Conservation (phyloP, 2,329 filamentous ascomycete species). For the Fusarium annulatum region DNA sequence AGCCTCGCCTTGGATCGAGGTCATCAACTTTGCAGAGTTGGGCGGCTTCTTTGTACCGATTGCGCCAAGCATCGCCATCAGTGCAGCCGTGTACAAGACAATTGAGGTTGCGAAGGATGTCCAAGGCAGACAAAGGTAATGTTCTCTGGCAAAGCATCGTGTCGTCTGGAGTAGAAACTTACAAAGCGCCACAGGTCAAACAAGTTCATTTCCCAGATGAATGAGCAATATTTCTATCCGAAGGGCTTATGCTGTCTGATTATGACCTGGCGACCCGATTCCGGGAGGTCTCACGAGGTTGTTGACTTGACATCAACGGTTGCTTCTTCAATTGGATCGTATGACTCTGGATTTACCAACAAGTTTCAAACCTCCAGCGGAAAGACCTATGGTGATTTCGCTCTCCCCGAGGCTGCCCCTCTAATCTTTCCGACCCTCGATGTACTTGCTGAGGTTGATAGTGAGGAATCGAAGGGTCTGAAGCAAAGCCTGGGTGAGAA, state of each 20-base stretch:
- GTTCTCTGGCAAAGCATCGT: fast-evolving
- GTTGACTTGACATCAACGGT: conserved; percentile 27
- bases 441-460: conserved; percentile 8
- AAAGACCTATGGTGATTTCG: conserved; percentile 45
- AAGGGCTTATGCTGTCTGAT: conserved; percentile 63
- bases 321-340: not conserved
- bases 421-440: conserved; percentile 43
- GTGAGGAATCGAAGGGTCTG: conserved; percentile 3
- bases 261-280: conserved; percentile 62
- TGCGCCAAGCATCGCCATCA: conserved; percentile 15
- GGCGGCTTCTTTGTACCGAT: conserved; percentile 11
- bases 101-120: conserved; percentile 10
- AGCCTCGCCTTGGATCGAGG: conserved; percentile 10
- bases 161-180: not conserved
- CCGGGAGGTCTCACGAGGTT: conserved; percentile 33
- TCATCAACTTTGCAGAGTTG: conserved; percentile 15
- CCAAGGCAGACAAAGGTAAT: conserved; percentile 10
- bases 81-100: conserved; percentile 1
- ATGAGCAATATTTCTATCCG: conserved; percentile 63
- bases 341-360: not conserved
- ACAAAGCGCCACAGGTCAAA: not conserved
- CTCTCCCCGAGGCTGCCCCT: conserved; percentile 59
- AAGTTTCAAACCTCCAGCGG: conserved; percentile 18
- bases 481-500: conserved; percentile 2
- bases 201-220: conserved; percentile 9